Percentiles rank a stretch among this genome's conserved stretches.
Evolutionary conservation across 805 yeast genomes (phyloP).

Genomic region (Wickerhamia fluorescens): DNA sequence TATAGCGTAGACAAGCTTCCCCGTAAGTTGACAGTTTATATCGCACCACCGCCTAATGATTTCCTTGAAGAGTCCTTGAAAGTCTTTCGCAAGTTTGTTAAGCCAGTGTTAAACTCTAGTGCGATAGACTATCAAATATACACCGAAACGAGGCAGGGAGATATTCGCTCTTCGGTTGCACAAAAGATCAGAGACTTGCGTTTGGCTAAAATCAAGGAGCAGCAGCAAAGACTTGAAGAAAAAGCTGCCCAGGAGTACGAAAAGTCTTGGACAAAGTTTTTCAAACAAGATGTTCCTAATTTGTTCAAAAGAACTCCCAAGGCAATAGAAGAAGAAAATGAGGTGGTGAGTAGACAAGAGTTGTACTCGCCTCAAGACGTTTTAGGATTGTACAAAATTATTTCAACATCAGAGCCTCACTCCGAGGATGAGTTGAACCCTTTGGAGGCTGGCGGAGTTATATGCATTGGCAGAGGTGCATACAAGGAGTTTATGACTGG

Average conservation of each 20-base stretch:
- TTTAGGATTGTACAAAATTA: slow-evolving; percentile 47
- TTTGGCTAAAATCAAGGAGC: slow-evolving; percentile 21
- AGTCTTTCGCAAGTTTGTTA: slow-evolving; percentile 70
- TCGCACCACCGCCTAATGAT: slow-evolving; percentile 98
- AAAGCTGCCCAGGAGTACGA: slow-evolving; percentile 7
- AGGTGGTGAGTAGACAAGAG: slow-evolving; percentile 22
- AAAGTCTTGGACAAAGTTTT: slow-evolving; percentile 22
- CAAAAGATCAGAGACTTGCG: slow-evolving; percentile 71
- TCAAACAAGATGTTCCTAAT: slow-evolving; percentile 12
- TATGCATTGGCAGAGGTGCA: slow-evolving; percentile 93
- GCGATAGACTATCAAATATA: slow-evolving; percentile 78
- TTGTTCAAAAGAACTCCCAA: slow-evolving; percentile 14
- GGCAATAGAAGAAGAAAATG: slow-evolving; percentile 18
- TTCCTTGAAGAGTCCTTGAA: slow-evolving; percentile 66
- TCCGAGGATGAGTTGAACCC: slow-evolving; percentile 42
- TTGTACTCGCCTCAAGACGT: slow-evolving; percentile 39
- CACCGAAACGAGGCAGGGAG: slow-evolving; percentile 82
- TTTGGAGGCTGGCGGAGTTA: slow-evolving; percentile 67
- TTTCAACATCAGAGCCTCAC: slow-evolving; percentile 27
- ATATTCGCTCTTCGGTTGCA: slow-evolving; percentile 75
- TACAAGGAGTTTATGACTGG: slow-evolving; percentile 89
- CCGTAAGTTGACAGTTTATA: slow-evolving; percentile 70
- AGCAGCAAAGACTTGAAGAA: slow-evolving; percentile 4
- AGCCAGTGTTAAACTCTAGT: slow-evolving; percentile 78
- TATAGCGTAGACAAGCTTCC: slow-evolving; percentile 48